Conservation (phyloP, 768 basidiomycete genomes). For the Amanita exitialis region DNA sequence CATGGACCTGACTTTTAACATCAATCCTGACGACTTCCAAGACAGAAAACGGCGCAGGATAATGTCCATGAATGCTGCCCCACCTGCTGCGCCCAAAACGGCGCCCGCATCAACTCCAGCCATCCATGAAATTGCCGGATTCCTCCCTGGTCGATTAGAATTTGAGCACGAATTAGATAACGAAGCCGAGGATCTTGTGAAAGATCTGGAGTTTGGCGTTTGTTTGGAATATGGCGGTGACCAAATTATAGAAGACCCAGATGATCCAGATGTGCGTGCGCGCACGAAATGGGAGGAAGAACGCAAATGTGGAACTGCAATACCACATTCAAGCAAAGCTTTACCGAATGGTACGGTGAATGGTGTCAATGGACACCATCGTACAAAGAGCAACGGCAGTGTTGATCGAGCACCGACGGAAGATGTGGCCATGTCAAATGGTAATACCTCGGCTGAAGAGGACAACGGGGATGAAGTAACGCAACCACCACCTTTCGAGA, state of each 20-base stretch:
- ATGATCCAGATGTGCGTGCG: slow-evolving; percentile 64
- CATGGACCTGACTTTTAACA: slow-evolving; percentile 55
- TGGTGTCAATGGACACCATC: slow-evolving; percentile 37
- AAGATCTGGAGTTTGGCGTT: slow-evolving; percentile 94
- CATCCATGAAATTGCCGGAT: slow-evolving; percentile 86
- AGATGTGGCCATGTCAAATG: slow-evolving; percentile 38
- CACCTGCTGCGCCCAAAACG: slow-evolving; percentile 51
- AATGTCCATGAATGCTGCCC: slow-evolving; percentile 60
- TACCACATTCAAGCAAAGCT: background rate
- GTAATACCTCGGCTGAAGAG: slow-evolving; percentile 39
- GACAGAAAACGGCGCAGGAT: slow-evolving; percentile 83
- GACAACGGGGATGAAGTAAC: slow-evolving; percentile 54
- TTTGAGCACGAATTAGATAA: slow-evolving; percentile 98
- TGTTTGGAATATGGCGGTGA: slow-evolving; percentile 81
- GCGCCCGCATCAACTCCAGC: slow-evolving; percentile 85
- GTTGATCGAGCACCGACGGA: slow-evolving; percentile 27
- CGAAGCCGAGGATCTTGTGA: slow-evolving; percentile 91
- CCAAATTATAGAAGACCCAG: slow-evolving; percentile 66
- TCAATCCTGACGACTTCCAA: slow-evolving; percentile 79
- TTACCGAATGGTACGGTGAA: slow-evolving; percentile 27
- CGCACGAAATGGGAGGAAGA: slow-evolving; percentile 42
- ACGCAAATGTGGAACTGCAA: slow-evolving; percentile 20
- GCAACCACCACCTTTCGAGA: slow-evolving; percentile 75
- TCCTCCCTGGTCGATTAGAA: slow-evolving; percentile 94
- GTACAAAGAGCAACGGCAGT: slow-evolving; percentile 22